Base-by-base conservation (phyloP, 805 yeast genomes). In the Wickerhamiella shivajii region DNA sequence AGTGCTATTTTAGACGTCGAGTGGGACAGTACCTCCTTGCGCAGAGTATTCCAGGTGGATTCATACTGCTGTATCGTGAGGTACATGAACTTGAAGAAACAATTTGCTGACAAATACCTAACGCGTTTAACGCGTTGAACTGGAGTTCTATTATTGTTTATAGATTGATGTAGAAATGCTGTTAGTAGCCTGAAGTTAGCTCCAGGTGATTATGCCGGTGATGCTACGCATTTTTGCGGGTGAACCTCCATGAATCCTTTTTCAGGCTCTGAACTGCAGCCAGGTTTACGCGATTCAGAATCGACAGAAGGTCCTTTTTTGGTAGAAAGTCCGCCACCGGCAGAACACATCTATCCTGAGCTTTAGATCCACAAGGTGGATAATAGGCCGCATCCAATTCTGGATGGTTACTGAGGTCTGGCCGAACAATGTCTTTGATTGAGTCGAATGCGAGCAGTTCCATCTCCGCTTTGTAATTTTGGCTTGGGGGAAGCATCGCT, bases 1-100 rank as follows among this genome's bases (percentile, higher is more conserved):
- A 90, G 61, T 17, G 80, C 83, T 38, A 85, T 57, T 47, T 79
- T 78, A 52, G 96, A 90, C 5, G 94, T 77, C n/a, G 94, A 77
- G 53, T 85, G 96, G 10, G 93, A 76, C 34, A 81, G 57, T 3
- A 93, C 76, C n/a, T 78, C 67, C 36, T 64, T 60, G 44, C 72
- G 64, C 40, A 87, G 74, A 33, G 68, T 73, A 33, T 67, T 64
- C 56, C 83, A 84, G 9, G 78, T 75, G 40, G 55, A 59, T 11
- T 70, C 66, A 53, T 78, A 80, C 53, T 77, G 68, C 21, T 67
- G 62, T 10, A 93, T 80, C 31, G 69, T 64, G 37, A 85, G 67
- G 51, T 76, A 74, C 98, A 87, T 87, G 24, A 16, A 13, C 27
- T 24, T 24, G 7, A n/a, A 6, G n/a, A 9, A 12, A 9, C 13